Percentiles rank a stretch among this genome's conserved stretches.
phyloP scores from a whole-genome alignment of 768 basidiomycete species.

The Cystofilobasidium macerans region DNA sequence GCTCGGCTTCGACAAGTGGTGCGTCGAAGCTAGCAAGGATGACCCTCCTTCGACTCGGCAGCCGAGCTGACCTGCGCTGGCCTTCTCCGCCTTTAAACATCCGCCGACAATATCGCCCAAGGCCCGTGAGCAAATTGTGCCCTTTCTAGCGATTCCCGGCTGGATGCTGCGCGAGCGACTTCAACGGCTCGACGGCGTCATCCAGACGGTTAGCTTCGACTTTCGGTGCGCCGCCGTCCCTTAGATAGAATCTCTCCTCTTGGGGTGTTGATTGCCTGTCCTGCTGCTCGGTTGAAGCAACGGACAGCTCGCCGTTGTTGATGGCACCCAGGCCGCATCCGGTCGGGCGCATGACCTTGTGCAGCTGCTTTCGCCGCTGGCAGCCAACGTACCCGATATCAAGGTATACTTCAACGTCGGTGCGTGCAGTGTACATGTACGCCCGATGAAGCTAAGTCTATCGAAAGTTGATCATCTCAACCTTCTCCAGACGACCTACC shows the following conservation, averaged over 20 bases:
- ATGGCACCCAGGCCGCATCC: neutral
- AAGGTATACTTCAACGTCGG: conserved; percentile 20
- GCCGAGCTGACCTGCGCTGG: too few relatives aligned
- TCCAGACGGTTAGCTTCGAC: conserved; percentile 17
- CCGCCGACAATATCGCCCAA: neutral
- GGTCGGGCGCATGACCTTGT: neutral
- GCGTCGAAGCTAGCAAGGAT: too few relatives aligned
- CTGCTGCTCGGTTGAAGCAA: too few relatives aligned
- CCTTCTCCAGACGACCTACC: conserved; percentile 14
- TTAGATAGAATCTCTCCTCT: too few relatives aligned
- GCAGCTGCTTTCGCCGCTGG: conserved; percentile 8
- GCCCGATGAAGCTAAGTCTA: too few relatives aligned
- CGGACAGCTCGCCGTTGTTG: conserved; percentile 13
- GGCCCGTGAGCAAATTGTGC: conserved; percentile 17
- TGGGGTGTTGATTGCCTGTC: too few relatives aligned
- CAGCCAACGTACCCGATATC: neutral
- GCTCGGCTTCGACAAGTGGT: conserved; percentile 22
- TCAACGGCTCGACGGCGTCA: conserved; percentile 4
- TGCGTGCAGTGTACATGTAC: too few relatives aligned
- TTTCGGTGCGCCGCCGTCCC: conserved; percentile 18
- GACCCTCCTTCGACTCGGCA: too few relatives aligned
- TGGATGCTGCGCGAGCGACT: conserved; percentile 10
- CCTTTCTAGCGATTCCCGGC: conserved; percentile 16
- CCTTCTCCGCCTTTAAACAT: conserved; percentile 15
- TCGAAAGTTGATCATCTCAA: too few relatives aligned